These are phyloP conservation scores for Cubamyces lactineus DNA, from an alignment of 768 basidiomycete genomes.

Conservation along the genomic window DNA sequence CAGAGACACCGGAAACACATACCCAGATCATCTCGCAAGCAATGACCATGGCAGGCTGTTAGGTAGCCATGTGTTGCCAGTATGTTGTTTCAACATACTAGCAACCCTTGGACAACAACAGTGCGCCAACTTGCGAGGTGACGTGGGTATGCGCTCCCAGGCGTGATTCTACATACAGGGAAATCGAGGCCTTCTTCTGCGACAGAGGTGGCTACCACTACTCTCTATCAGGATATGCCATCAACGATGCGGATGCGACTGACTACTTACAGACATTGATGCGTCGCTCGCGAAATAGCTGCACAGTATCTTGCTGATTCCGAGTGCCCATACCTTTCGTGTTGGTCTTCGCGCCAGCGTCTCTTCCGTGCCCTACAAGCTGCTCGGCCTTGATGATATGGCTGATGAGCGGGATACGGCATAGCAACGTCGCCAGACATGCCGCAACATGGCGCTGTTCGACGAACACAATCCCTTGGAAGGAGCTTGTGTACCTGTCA, in stretches of 20 bases:
- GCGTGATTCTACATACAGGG: slow-evolving; percentile 50
- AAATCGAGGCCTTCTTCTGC: slow-evolving; percentile 95
- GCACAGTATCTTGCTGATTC: slow-evolving; percentile 62
- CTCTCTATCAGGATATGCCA: neutral
- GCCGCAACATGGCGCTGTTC: slow-evolving; percentile 82
- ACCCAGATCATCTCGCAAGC: slow-evolving; percentile 7
- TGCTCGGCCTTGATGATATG: slow-evolving; percentile 62
- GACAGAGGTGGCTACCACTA: slow-evolving; percentile 83
- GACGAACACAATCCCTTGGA: slow-evolving; percentile 88
- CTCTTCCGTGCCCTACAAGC: slow-evolving; percentile 72
- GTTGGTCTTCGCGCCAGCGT: slow-evolving; percentile 38
- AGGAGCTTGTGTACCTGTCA: slow-evolving; percentile 52
- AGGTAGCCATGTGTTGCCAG: slow-evolving; percentile 2
- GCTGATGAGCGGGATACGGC: slow-evolving; percentile 58
- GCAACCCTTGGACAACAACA: slow-evolving; percentile 15
- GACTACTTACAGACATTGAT: slow-evolving; percentile 66
- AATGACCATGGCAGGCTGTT: slow-evolving; percentile 11
- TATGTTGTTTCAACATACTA: slow-evolving; percentile 15
- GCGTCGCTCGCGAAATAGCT: slow-evolving; percentile 62
- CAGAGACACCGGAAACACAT: neutral
- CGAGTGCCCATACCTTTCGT: slow-evolving; percentile 54
- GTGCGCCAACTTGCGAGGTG: slow-evolving; percentile 10
- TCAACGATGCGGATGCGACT: neutral
- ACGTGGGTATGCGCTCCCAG: neutral
- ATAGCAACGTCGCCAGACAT: slow-evolving; percentile 66